Percentiles rank a stretch among this genome's conserved stretches.
Conservation (phyloP, 2,329 filamentous ascomycete genomes). For the Talaromyces sp. region DNA sequence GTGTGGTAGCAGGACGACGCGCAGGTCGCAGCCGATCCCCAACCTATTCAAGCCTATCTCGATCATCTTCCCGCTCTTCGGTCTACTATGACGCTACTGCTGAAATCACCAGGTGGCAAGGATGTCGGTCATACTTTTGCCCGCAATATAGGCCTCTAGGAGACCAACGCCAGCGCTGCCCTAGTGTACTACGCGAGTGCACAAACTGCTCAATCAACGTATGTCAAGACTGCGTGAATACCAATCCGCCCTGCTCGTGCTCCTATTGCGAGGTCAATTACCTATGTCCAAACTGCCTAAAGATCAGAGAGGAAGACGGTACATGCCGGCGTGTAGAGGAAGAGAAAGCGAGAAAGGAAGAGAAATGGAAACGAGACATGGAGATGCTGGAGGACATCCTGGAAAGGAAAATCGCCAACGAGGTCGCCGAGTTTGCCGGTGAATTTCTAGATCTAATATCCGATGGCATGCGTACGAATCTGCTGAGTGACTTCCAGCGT, state of each 20-base stretch:
- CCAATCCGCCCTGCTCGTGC: constrained; percentile 43
- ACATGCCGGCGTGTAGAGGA: constrained; percentile 39
- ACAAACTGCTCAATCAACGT: constrained; percentile 45
- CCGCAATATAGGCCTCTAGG: constrained; percentile 42
- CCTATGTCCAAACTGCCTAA: constrained; percentile 44
- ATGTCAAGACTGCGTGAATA: constrained; percentile 43
- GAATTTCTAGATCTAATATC: constrained; percentile 34
- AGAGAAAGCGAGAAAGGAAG: constrained; percentile 37
- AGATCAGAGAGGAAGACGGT: constrained; percentile 37
- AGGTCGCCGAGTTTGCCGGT: constrained; percentile 40
- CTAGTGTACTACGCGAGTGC: constrained; percentile 45
- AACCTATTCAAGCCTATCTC: constrained; percentile 39
- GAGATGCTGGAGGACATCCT: constrained; percentile 39
- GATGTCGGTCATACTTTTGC: constrained; percentile 50
- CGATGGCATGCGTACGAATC: constrained; percentile 10
- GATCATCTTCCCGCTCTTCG: constrained; percentile 40
- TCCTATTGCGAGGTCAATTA: constrained; percentile 45
- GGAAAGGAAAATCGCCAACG: constrained; percentile 41
- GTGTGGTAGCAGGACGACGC: constrained; percentile 26
- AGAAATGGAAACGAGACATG: constrained; percentile 42
- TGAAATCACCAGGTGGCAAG: constrained; percentile 43
- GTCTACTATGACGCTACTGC: constrained; percentile 36
- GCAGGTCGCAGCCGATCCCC: constrained; percentile 38
- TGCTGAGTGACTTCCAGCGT: constrained; percentile 8
- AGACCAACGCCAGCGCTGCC: constrained; percentile 46